These are phyloP conservation scores for Aspergillus sclerotioniger DNA, from an alignment of 495 filamentous ascomycete species.

Conservation along the genomic window DNA sequence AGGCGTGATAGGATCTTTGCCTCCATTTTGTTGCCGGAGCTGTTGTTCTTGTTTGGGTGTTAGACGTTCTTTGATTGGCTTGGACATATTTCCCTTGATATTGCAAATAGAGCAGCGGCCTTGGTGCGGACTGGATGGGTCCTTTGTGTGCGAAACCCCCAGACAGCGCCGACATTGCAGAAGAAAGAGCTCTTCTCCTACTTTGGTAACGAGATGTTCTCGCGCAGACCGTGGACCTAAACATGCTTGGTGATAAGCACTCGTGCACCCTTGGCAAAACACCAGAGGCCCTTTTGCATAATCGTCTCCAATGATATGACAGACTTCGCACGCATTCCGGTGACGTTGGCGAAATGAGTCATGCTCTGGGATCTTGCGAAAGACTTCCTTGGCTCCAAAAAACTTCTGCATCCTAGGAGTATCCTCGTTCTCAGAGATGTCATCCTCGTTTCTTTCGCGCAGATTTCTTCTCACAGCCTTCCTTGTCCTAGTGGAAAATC, in stretches of 20 bases:
- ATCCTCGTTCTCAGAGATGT: constrained; percentile 58
- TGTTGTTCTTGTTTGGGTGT: constrained; percentile 79
- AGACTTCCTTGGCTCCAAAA: constrained; percentile 65
- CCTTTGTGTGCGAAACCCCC: constrained; percentile 61
- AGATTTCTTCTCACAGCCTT: constrained; percentile 51
- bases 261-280: constrained; percentile 87
- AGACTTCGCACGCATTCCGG: constrained; percentile 69
- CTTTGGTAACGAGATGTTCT: constrained; percentile 93
- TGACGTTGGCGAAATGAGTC: constrained; percentile 67
- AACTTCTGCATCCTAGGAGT: constrained; percentile 49
- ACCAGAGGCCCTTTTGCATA: constrained; percentile 62
- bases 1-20: constrained; percentile 68
- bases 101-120: constrained; percentile 70
- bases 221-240: constrained; percentile 68
- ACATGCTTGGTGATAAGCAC: constrained; percentile 77
- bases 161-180: constrained; percentile 89
- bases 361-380: constrained; percentile 51
- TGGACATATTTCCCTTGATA: constrained; percentile 57
- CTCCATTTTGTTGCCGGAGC: constrained; percentile 70
- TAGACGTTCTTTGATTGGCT: constrained; percentile 66
- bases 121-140: constrained; percentile 63
- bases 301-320: constrained; percentile 52
- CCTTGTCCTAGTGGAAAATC: constrained; percentile 30
- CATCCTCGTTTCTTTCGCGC: constrained; percentile 64
- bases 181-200: constrained; percentile 72